Evolutionary conservation across 2,329 filamentous ascomycete species (phyloP).

Genomic region (Colletotrichum limetticola): DNA sequence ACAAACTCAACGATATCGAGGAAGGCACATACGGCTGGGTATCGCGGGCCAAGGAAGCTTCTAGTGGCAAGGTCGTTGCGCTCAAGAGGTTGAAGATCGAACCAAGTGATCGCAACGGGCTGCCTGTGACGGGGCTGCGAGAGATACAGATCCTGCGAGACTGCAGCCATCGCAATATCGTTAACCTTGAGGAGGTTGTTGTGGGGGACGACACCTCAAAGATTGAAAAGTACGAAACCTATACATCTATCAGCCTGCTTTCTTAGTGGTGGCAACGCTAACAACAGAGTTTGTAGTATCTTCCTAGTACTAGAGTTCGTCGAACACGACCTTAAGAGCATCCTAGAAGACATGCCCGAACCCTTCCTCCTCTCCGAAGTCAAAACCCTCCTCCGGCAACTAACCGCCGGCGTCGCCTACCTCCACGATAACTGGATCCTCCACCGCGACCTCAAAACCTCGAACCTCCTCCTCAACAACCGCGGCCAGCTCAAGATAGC

Average conservation of each 20-base stretch:
- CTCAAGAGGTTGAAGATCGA: constrained; percentile 96
- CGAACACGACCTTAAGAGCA: constrained; percentile 94
- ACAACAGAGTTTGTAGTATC: constrained; percentile 65
- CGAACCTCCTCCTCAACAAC: constrained; percentile 94
- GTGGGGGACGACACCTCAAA: constrained; percentile 71
- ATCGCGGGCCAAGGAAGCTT: constrained; percentile 79
- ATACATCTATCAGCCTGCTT: constrained; percentile 36
- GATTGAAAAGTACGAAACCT: constrained; percentile 61
- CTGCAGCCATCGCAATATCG: constrained; percentile 84
- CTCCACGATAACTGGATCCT: constrained; percentile 92
- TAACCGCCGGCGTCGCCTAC: constrained; percentile 83
- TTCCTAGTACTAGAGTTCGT: constrained; percentile 97
- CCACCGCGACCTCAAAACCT: constrained; percentile 93
- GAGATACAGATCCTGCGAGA: constrained; percentile 93
- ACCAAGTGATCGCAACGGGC: constrained; percentile 74
- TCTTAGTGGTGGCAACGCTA: constrained; percentile 45
- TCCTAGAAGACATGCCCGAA: constrained; percentile 94
- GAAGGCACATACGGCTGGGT: constrained; percentile 98
- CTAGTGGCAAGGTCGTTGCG: constrained; percentile 84
- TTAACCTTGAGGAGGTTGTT: constrained; percentile 85
- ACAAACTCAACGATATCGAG: constrained; percentile 95
- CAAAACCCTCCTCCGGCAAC: constrained; percentile 88
- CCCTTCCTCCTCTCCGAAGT: constrained; percentile 93
- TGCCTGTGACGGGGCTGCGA: constrained; percentile 90
- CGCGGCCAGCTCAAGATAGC: constrained; percentile 94